Conservation (phyloP, 139 green algal species). For the Volvox africanus region DNA sequence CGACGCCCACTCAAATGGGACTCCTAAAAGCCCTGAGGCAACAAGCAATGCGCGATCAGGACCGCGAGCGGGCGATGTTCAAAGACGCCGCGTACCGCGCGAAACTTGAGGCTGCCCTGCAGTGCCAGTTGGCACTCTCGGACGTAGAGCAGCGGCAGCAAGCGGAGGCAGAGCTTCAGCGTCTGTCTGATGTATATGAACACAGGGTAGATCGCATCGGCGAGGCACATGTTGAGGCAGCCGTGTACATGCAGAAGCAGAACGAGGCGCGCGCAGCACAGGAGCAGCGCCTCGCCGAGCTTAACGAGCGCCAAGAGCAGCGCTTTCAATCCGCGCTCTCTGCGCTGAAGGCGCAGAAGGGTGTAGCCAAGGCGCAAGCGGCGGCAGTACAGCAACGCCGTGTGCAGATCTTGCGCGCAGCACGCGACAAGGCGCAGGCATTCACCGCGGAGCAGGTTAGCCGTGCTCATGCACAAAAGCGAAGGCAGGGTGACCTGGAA, state of each 20-base stretch:
- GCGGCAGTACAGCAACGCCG: background rate
- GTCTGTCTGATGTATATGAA: conserved; percentile 4
- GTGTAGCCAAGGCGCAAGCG: background rate
- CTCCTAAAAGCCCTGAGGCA: background rate
- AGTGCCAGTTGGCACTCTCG: background rate
- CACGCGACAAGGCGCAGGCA: conserved; percentile 15
- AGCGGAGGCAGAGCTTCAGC: conserved; percentile 2
- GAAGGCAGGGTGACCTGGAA: background rate
- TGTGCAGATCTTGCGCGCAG: background rate
- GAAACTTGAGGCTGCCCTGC: background rate
- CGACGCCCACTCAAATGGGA: background rate
- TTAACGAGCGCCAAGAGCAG: background rate
- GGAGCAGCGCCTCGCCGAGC: background rate
- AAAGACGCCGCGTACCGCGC: background rate
- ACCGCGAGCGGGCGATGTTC: conserved; percentile 22
- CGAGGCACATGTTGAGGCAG: conserved; percentile 28
- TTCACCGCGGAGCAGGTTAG: conserved; percentile 12
- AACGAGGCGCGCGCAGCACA: background rate
- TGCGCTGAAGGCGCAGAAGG: background rate
- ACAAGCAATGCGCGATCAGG: conserved; percentile 33
- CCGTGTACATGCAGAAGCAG: conserved; percentile 26
- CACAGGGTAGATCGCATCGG: background rate
- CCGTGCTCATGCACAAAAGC: background rate
- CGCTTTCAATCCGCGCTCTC: background rate
- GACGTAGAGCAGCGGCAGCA: background rate